phyloP scores from a whole-genome alignment of 805 yeast species.

The Saccharomyces jurei region DNA sequence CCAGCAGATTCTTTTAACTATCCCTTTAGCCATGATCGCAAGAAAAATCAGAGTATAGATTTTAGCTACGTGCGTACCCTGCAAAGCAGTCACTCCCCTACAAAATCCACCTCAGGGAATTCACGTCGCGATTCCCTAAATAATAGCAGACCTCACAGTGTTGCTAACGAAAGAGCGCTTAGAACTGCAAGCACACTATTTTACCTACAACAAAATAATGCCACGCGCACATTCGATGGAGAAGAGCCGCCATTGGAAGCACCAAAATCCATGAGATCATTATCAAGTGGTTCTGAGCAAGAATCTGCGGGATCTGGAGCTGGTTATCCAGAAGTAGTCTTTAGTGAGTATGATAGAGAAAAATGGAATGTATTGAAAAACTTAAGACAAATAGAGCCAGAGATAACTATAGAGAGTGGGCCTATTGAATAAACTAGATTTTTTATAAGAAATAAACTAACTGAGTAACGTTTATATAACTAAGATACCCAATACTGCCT shows the following conservation, averaged over 20 bases:
- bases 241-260: conserved; percentile 3
- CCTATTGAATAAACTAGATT: not conserved
- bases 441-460: not conserved
- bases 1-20: not conserved
- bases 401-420: not conserved
- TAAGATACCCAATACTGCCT: not conserved
- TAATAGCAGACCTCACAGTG: conserved; percentile 14
- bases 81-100: conserved; percentile 28
- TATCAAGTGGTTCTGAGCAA: conserved; percentile 4
- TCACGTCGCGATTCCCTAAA: conserved; percentile 4
- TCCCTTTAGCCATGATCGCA: conserved; percentile 6
- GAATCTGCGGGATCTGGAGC: conserved; percentile 11
- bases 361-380: conserved; percentile 23
- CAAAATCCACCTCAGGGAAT: conserved; percentile 21
- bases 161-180: conserved; percentile 7
- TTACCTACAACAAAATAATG: conserved; percentile 7
- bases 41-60: conserved; percentile 25
- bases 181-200: conserved; percentile 12
- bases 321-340: conserved; percentile 21
- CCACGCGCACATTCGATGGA: conserved; percentile 2
- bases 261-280: conserved; percentile 1
- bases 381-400: conserved; percentile 1
- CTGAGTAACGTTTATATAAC: not conserved
- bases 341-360: conserved; percentile 32
- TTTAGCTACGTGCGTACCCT: conserved; percentile 26